Conservation (phyloP, 2,329 filamentous ascomycete species). For the Fusarium irregulare region DNA sequence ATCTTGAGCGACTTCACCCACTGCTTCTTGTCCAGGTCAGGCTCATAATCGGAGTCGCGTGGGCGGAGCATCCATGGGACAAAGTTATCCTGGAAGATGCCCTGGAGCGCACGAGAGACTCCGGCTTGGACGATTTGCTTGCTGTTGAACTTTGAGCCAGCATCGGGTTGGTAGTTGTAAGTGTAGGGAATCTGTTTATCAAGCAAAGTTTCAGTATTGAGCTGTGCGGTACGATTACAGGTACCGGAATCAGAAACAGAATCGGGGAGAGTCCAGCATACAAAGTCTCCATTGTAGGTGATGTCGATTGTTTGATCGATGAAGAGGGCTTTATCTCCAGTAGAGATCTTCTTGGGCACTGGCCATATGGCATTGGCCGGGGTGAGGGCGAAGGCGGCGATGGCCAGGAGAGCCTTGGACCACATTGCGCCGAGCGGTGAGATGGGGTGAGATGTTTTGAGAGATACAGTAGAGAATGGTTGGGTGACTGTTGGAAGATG, state of each 20-base stretch:
- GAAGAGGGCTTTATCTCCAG: conserved; percentile 64
- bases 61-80: conserved; percentile 83
- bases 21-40: conserved; percentile 57
- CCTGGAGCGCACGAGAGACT: conserved; percentile 68
- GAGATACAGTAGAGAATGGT: neutral
- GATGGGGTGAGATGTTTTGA: neutral
- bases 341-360: conserved; percentile 61
- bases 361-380: conserved; percentile 69
- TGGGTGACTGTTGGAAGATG: neutral
- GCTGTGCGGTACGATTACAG: conserved; percentile 30
- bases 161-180: conserved; percentile 56
- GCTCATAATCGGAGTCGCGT: conserved; percentile 73
- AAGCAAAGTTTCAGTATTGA: conserved; percentile 50
- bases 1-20: conserved; percentile 72
- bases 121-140: conserved; percentile 66
- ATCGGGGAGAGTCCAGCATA: conserved; percentile 59
- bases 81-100: conserved; percentile 75
- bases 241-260: conserved; percentile 41
- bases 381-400: conserved; percentile 55
- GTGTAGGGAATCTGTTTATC: conserved; percentile 61
- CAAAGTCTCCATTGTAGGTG: conserved; percentile 68
- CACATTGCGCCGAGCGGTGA: conserved; percentile 42
- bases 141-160: conserved; percentile 57
- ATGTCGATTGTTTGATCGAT: conserved; percentile 64
- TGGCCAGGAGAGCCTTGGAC: conserved; percentile 50